Percentiles rank a stretch among this genome's conserved stretches.
Evolutionary conservation across 164 flowering plant species (phyloP).

Genomic region (Piper betle): DNA sequence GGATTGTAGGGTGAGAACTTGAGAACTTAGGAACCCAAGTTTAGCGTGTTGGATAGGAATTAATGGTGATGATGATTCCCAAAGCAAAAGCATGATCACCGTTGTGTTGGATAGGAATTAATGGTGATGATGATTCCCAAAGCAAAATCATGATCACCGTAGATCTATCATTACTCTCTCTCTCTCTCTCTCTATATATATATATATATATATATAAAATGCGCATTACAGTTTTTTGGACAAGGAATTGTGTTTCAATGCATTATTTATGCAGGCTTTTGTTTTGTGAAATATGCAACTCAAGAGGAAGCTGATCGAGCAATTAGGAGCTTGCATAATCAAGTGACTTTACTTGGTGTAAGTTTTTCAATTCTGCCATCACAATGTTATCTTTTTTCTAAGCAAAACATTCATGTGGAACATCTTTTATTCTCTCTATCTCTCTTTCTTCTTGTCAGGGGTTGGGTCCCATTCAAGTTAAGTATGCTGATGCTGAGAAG

Average conservation of each 20-base stretch:
- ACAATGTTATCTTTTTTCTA: background rate
- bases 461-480: slow-evolving; percentile 84
- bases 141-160: too few relatives aligned
- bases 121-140: too few relatives aligned
- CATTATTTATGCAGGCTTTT: slow-evolving; percentile 75
- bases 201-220: too few relatives aligned
- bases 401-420: background rate
- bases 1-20: too few relatives aligned
- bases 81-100: too few relatives aligned
- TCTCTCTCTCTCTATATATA: too few relatives aligned
- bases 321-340: slow-evolving; percentile 84
- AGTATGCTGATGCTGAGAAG: slow-evolving; percentile 96
- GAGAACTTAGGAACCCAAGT: too few relatives aligned
- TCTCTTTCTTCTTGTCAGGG: slow-evolving; percentile 40
- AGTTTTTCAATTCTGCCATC: slow-evolving; percentile 17
- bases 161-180: too few relatives aligned
- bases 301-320: slow-evolving; percentile 94
- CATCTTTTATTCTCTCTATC: background rate
- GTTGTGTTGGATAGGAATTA: too few relatives aligned
- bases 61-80: too few relatives aligned
- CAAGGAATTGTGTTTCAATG: slow-evolving; percentile 3
- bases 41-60: too few relatives aligned
- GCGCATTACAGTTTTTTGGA: background rate
- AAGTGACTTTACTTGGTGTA: slow-evolving; percentile 83
- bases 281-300: slow-evolving; percentile 89